phyloP scores from a whole-genome alignment of 306 rosid genomes.

The barrel medic (Medicago truncatula) region MtrunA17r5.0-ANR NC_053049.1:3868001-3868500 shows the following conservation, averaged over 20 bases:
- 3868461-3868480: too few species aligned
- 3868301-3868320: slow-evolving; percentile 40
- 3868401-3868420: too few species aligned
- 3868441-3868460: too few species aligned
- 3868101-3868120: slow-evolving; percentile 66
- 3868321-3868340: slow-evolving; percentile 40
- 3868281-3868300: slow-evolving; percentile 28
- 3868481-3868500: too few species aligned
- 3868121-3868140: slow-evolving; percentile 64
- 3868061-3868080: background rate
- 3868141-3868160: slow-evolving; percentile 87
- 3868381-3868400: too few species aligned
- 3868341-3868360: slow-evolving; percentile 26
- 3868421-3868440: too few species aligned
- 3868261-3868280: slow-evolving; percentile 42
- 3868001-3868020: background rate
- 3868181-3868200: slow-evolving; percentile 82
- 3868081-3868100: slow-evolving; percentile 89
- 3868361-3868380: background rate
- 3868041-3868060: background rate
- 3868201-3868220: slow-evolving; percentile 75
- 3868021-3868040: background rate
- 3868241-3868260: background rate
- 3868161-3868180: slow-evolving; percentile 94
- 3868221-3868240: slow-evolving; percentile 47